Evolutionary conservation across 2,329 filamentous ascomycete species (phyloP).

Genomic region (Trichophyton rubrum): DNA sequence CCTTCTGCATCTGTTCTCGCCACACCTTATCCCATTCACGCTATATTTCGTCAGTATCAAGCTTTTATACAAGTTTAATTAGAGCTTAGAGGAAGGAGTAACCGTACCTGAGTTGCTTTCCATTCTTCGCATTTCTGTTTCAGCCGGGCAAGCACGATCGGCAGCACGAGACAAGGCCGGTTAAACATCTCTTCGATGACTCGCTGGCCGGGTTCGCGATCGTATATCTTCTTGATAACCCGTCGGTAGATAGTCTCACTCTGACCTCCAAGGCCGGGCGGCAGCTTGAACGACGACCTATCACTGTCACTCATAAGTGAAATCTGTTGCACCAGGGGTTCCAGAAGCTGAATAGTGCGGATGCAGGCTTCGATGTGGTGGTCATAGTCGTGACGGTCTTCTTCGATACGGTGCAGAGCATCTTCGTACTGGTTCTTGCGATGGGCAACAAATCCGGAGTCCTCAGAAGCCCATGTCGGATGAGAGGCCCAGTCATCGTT

Average conservation of each 20-base stretch:
- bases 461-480: constrained; percentile 96
- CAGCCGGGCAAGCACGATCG: constrained; percentile 72
- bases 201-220: constrained; percentile 65
- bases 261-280: constrained; percentile 72
- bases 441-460: constrained; percentile 94
- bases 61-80: not conserved
- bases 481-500: constrained; percentile 99
- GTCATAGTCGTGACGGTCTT: constrained; percentile 96
- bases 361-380: constrained; percentile 94
- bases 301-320: constrained; percentile 64
- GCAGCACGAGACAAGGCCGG: constrained; percentile 74
- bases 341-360: constrained; percentile 89
- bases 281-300: constrained; percentile 62
- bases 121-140: constrained; percentile 97
- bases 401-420: constrained; percentile 86
- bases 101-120: constrained; percentile 65
- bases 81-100: not conserved
- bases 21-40: constrained; percentile 99
- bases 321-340: constrained; percentile 86
- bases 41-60: constrained; percentile 25
- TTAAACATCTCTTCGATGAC: constrained; percentile 80
- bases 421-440: constrained; percentile 95
- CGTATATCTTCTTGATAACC: constrained; percentile 95
- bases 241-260: constrained; percentile 95
- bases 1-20: constrained; percentile 87